Evolutionary conservation across 2,329 filamentous ascomycete genomes (phyloP).

Genomic region (Colletotrichum nymphaeae): DNA sequence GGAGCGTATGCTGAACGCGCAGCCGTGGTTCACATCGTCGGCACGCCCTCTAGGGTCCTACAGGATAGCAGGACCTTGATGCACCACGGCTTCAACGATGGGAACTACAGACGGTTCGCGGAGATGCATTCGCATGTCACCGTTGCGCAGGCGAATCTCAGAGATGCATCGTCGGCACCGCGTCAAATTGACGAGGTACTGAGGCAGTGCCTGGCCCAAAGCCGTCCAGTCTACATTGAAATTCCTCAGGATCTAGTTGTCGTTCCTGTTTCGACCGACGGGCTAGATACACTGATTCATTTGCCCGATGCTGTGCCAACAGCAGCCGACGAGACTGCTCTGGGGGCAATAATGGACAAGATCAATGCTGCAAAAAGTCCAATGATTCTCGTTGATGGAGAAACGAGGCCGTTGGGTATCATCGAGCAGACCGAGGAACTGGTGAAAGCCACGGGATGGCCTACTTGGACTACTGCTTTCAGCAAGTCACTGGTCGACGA

Average conservation of each 20-base stretch:
- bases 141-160: constrained; percentile 58
- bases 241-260: constrained; percentile 65
- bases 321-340: constrained; percentile 40
- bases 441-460: constrained; percentile 13
- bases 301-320: constrained; percentile 32
- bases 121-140: constrained; percentile 62
- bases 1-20: constrained; percentile 68
- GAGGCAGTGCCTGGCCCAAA: constrained; percentile 61
- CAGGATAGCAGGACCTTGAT: constrained; percentile 57
- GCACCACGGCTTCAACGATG: constrained; percentile 67
- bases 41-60: constrained; percentile 56
- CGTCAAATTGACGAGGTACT: constrained; percentile 63
- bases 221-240: constrained; percentile 67
- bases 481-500: constrained; percentile 22
- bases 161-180: constrained; percentile 56
- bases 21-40: constrained; percentile 68
- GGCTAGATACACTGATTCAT: constrained; percentile 43
- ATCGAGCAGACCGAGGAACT: constrained; percentile 4
- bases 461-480: constrained; percentile 12
- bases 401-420: constrained; percentile 1
- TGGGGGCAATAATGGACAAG: constrained; percentile 51
- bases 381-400: constrained; percentile 18
- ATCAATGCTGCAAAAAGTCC: constrained; percentile 45
- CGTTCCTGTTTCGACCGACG: constrained; percentile 45
- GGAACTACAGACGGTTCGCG: constrained; percentile 60